Conservation (phyloP, 2,329 filamentous ascomycete genomes). For the Epichloe amarillans region DNA sequence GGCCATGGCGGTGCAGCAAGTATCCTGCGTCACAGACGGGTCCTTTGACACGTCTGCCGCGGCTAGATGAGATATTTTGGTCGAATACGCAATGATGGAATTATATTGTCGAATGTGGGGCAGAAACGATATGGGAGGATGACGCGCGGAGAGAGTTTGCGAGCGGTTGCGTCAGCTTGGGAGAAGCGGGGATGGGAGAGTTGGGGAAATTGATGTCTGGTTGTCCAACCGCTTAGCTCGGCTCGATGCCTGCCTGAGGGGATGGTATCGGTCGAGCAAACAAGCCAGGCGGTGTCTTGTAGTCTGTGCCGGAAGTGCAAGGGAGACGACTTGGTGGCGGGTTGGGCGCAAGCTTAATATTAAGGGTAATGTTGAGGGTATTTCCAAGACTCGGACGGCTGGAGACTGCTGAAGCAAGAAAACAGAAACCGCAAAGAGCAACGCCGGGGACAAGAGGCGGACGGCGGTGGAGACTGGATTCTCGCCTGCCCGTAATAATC, state of each 20-base stretch:
- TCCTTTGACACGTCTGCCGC: conserved; percentile 7
- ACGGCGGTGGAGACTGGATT: not conserved
- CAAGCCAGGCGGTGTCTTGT: not conserved
- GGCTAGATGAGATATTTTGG: conserved; percentile 3
- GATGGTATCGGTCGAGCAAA: not conserved
- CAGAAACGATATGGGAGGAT: conserved; percentile 1
- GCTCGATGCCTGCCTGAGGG: not conserved
- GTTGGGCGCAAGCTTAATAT: not conserved
- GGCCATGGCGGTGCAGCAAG: conserved; percentile 43
- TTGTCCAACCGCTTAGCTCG: not conserved
- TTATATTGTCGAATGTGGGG: conserved; percentile 1
- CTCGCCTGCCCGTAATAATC: no score
- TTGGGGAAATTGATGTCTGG: not conserved
- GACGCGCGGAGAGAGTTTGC: not conserved
- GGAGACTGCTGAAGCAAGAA: not conserved
- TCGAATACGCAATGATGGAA: not conserved
- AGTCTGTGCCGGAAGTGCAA: not conserved
- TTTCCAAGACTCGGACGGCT: not conserved
- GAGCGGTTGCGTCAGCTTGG: conserved; percentile 7
- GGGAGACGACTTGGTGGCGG: not conserved
- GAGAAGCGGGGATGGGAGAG: conserved; percentile 6
- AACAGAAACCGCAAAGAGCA: not conserved
- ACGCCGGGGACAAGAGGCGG: conserved; percentile 1
- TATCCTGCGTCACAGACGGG: conserved; percentile 4
- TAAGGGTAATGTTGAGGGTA: not conserved